These are phyloP conservation scores for Bothriochloa decipiens DNA, from an alignment of 176 grass and related monocot species.

Conservation along the genomic window DNA sequence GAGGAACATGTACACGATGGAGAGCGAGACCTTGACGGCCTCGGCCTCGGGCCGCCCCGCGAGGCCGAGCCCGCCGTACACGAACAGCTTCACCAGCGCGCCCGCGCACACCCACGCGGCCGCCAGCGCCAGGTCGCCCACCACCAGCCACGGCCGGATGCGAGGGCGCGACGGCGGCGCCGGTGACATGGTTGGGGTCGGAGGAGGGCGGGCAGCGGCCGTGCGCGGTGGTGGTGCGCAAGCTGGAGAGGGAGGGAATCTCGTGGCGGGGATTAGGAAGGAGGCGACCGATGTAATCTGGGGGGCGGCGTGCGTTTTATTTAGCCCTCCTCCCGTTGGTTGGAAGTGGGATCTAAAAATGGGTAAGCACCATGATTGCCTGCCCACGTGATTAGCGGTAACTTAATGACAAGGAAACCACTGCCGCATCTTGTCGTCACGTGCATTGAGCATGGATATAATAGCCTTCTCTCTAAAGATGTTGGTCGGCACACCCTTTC, in stretches of 20 bases:
- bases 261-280: conserved; percentile 24
- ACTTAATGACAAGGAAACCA: conserved; percentile 15
- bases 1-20: conserved; percentile 85
- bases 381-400: background rate
- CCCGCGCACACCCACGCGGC: conserved; percentile 89
- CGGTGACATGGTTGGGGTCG: conserved; percentile 27
- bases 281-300: conserved; percentile 29
- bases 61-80: conserved; percentile 60
- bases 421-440: background rate
- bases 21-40: conserved; percentile 73
- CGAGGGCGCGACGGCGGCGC: conserved; percentile 28
- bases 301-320: background rate
- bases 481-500: background rate
- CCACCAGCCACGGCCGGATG: conserved; percentile 55
- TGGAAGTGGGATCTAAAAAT: background rate
- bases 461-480: background rate
- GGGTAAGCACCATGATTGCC: background rate
- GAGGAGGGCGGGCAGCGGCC: background rate
- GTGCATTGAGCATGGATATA: background rate
- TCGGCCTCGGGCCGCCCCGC: conserved; percentile 60
- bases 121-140: conserved; percentile 65
- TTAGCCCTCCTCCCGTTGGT: background rate
- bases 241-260: background rate
- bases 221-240: background rate
- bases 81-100: conserved; percentile 75